Percentiles rank a stretch among this genome's conserved stretches.
Evolutionary conservation across 164 flowering plant genomes (phyloP).

Genomic region (Kalanchoe fedtschenkoi): DNA sequence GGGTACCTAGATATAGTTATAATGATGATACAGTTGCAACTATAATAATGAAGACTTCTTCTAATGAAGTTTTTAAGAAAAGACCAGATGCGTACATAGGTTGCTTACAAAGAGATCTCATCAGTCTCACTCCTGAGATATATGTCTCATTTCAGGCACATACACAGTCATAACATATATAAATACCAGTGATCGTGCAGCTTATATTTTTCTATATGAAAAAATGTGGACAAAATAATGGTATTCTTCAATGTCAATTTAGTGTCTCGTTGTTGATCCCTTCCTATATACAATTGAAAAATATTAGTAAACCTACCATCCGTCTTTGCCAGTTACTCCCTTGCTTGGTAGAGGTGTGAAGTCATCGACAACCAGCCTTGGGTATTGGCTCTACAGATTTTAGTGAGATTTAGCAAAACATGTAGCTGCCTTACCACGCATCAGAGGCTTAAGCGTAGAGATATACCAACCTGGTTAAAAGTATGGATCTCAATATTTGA

Average conservation of each 20-base stretch:
- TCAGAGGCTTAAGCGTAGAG: neutral
- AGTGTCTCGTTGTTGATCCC: neutral
- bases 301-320: constrained; percentile 46
- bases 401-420: neutral
- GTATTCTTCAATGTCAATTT: neutral
- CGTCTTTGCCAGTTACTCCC: constrained; percentile 76
- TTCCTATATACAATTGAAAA: neutral
- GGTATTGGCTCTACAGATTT: constrained; percentile 76
- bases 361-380: constrained; percentile 83
- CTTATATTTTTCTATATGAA: neutral
- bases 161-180: neutral
- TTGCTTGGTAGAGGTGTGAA: constrained; percentile 76
- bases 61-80: neutral
- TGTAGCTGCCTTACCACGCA: neutral
- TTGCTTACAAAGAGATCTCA: neutral
- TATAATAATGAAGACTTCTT: neutral
- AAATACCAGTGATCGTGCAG: neutral
- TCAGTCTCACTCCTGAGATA: neutral
- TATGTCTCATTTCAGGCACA: neutral
- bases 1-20: constrained; percentile 64
- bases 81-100: neutral
- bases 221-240: neutral
- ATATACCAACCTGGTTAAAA: constrained; percentile 71
- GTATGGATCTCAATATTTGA: constrained; percentile 84
- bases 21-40: neutral